phyloP scores from a whole-genome alignment of 495 filamentous ascomycete species.

The Schizothecium vesticola region DNA sequence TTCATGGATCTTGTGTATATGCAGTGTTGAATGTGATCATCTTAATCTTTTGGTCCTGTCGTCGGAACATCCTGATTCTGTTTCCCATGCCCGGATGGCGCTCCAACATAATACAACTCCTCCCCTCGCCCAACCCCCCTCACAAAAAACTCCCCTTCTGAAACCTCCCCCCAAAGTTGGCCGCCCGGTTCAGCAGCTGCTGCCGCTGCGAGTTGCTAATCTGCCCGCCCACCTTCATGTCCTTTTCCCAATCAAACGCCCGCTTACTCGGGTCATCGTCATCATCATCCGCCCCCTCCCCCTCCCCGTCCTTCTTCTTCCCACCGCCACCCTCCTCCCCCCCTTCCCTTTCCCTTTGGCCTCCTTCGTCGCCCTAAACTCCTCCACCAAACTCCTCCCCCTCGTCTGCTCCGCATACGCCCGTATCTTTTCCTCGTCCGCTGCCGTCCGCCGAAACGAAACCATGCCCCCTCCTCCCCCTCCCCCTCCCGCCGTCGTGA shows the following conservation, averaged over 20 bases:
- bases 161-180: constrained; percentile 80
- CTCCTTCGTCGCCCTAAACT: constrained; percentile 42
- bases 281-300: constrained; percentile 57
- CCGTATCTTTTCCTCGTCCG: constrained; percentile 29
- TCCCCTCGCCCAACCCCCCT: constrained; percentile 1
- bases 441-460: constrained; percentile 35
- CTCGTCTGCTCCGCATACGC: constrained; percentile 45
- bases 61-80: too few relatives aligned
- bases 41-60: too few relatives aligned
- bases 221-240: constrained; percentile 72
- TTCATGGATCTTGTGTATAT: background rate
- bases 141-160: constrained; percentile 70
- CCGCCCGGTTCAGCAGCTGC: constrained; percentile 74
- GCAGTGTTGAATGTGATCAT: background rate
- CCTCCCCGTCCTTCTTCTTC: constrained; percentile 48
- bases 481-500: background rate
- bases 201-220: constrained; percentile 68
- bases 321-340: background rate
- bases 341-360: constrained; percentile 10
- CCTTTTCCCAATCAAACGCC: constrained; percentile 90
- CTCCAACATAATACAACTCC: too few relatives aligned
- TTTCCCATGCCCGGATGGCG: too few relatives aligned
- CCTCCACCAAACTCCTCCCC: constrained; percentile 58
- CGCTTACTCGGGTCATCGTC: constrained; percentile 89
- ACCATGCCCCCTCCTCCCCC: background rate